Evolutionary conservation across 2,329 filamentous ascomycete species (phyloP).

Genomic region (Fusarium chlamydosporum): DNA sequence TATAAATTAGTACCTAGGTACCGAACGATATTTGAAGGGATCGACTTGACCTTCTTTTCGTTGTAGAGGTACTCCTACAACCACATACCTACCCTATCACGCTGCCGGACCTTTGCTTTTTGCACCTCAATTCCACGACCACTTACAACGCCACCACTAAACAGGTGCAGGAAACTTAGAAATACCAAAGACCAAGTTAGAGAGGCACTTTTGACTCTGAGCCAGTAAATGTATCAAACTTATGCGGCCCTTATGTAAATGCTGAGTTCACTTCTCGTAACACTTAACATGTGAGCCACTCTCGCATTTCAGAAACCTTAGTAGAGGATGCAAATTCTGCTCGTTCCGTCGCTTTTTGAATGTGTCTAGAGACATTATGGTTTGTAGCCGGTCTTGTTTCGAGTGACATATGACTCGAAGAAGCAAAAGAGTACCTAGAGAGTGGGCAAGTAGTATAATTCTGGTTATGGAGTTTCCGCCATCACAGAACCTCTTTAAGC

Average conservation of each 20-base stretch:
- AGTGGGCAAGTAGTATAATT: too few species aligned
- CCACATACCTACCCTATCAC: slow-evolving; percentile 8
- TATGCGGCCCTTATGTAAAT: not conserved
- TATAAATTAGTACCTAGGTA: too few species aligned
- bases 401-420: too few species aligned
- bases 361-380: not conserved
- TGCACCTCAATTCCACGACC: not conserved
- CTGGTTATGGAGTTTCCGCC: too few species aligned
- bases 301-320: too few species aligned
- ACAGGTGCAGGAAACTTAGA: not conserved
- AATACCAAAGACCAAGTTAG: not conserved
- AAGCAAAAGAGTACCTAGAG: not conserved
- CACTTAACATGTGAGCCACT: not conserved
- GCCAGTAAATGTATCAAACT: not conserved
- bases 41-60: not conserved
- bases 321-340: not conserved
- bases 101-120: not conserved
- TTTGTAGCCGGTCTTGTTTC: too few species aligned
- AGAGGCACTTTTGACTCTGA: not conserved
- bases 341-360: not conserved
- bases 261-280: not conserved
- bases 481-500: too few species aligned
- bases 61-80: too few species aligned
- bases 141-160: not conserved
- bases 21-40: not conserved